phyloP scores from a whole-genome alignment of 352 stramenopile genomes.

The Phytophthora boehmeriae region DNA sequence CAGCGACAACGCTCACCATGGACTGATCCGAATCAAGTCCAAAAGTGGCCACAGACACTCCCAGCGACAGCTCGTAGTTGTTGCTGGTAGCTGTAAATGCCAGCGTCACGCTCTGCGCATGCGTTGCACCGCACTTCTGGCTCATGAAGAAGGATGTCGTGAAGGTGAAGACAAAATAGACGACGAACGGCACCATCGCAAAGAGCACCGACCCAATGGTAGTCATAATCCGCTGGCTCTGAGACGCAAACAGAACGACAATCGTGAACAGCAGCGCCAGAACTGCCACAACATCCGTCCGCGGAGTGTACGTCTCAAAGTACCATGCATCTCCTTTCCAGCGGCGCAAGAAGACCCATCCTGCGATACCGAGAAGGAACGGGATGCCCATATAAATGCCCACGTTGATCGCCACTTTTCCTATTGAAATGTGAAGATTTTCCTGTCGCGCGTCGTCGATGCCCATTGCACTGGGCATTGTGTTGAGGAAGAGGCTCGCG shows the following conservation, averaged over 20 bases:
- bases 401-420: slow-evolving; percentile 56
- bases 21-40: slow-evolving; percentile 72
- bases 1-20: slow-evolving; percentile 54
- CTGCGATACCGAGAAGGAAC: slow-evolving; percentile 49
- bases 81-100: slow-evolving; percentile 87
- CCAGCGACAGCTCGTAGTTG: slow-evolving; percentile 84
- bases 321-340: slow-evolving; percentile 57
- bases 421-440: slow-evolving; percentile 47
- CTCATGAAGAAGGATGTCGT: slow-evolving; percentile 50
- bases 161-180: slow-evolving; percentile 76
- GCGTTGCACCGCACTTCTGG: slow-evolving; percentile 36
- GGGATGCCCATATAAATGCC: slow-evolving; percentile 75
- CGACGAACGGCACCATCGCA: slow-evolving; percentile 55
- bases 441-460: slow-evolving; percentile 31
- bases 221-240: slow-evolving; percentile 63
- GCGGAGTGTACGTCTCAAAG: slow-evolving; percentile 46
- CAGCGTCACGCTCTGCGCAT: slow-evolving; percentile 52
- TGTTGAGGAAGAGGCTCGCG: slow-evolving; percentile 54
- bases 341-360: slow-evolving; percentile 41
- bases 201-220: slow-evolving; percentile 65
- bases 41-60: slow-evolving; percentile 70
- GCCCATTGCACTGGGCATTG: slow-evolving; percentile 44
- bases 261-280: slow-evolving; percentile 70
- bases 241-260: slow-evolving; percentile 74
- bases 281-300: slow-evolving; percentile 55